phyloP scores from a whole-genome alignment of 192 early-diverging fungal species.

The Umbelopsis vinacea region DNA sequence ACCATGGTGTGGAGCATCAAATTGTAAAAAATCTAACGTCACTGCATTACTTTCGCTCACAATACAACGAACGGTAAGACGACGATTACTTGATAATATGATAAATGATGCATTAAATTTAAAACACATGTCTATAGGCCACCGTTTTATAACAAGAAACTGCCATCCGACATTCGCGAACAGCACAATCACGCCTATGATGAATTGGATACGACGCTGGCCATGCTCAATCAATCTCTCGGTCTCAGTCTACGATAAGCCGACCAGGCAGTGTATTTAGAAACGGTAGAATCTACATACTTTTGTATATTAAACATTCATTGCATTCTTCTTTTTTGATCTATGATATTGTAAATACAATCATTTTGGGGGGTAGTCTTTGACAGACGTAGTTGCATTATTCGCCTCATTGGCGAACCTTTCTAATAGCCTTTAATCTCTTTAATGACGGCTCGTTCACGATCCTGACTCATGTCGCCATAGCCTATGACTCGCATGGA shows the following conservation, averaged over 20 bases:
- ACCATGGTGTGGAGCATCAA: conserved; percentile 15
- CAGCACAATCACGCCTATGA: conserved; percentile 14
- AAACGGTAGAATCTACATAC: neutral
- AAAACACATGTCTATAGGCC: conserved; percentile 3
- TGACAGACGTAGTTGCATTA: neutral
- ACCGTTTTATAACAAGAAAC: conserved; percentile 26
- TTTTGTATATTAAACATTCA: neutral
- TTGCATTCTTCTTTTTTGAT: neutral
- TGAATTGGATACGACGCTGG: conserved; percentile 18
- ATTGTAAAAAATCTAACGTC: conserved; percentile 25
- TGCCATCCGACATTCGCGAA: neutral
- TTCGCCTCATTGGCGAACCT: too few species aligned
- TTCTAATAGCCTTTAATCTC: conserved; percentile 51
- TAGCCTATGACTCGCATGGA: conserved; percentile 85
- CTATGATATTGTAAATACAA: conserved; percentile 6
- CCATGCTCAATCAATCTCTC: conserved; percentile 24
- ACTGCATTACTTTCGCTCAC: conserved; percentile 8
- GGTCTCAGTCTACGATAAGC: conserved; percentile 11
- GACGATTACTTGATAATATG: neutral
- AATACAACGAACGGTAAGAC: conserved; percentile 13
- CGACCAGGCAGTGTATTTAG: neutral
- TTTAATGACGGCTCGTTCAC: conserved; percentile 69
- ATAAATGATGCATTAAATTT: neutral
- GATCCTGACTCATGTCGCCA: conserved; percentile 74
- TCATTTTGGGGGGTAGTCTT: neutral